Percentiles rank a stretch among this genome's conserved stretches.
phyloP scores from a whole-genome alignment of 2,329 filamentous ascomycete species.

The Pseudogymnoascus sp. region DNA sequence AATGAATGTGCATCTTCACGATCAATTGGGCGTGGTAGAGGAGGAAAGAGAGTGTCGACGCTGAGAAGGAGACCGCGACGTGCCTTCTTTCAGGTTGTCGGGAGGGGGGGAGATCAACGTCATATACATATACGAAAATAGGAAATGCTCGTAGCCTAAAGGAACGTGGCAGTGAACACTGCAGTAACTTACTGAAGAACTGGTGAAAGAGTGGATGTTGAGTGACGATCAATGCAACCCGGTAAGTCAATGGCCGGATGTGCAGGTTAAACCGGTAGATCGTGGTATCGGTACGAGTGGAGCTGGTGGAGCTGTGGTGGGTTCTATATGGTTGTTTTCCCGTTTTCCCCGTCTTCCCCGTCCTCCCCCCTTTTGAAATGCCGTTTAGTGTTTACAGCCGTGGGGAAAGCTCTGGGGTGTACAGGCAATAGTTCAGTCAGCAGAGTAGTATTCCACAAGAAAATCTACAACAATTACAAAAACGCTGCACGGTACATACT shows the following conservation, averaged over 20 bases:
- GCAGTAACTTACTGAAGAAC: background rate
- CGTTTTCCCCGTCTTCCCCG: background rate
- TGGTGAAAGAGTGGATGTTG: background rate
- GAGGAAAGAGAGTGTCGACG: background rate
- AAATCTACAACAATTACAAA: no score
- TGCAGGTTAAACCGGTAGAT: background rate
- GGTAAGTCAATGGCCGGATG: background rate
- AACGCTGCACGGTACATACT: background rate
- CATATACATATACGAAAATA: background rate
- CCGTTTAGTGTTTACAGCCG: background rate
- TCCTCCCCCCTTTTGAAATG: background rate
- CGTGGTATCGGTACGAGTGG: background rate
- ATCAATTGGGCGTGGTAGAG: background rate
- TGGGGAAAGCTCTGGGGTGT: background rate
- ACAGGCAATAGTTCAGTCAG: no score
- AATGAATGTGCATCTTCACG: constrained; percentile 6
- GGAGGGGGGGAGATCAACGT: background rate
- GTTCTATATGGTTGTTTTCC: background rate
- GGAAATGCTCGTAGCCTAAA: background rate
- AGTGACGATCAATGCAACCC: background rate
- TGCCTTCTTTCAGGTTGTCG: constrained; percentile 1
- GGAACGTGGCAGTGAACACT: constrained; percentile 2
- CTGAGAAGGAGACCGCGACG: background rate
- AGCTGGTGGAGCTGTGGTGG: background rate
- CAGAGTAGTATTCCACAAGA: no score